Conservation (phyloP, 1,284 basidiomycete genomes). For the Pulchroboletus neoregius region DNA sequence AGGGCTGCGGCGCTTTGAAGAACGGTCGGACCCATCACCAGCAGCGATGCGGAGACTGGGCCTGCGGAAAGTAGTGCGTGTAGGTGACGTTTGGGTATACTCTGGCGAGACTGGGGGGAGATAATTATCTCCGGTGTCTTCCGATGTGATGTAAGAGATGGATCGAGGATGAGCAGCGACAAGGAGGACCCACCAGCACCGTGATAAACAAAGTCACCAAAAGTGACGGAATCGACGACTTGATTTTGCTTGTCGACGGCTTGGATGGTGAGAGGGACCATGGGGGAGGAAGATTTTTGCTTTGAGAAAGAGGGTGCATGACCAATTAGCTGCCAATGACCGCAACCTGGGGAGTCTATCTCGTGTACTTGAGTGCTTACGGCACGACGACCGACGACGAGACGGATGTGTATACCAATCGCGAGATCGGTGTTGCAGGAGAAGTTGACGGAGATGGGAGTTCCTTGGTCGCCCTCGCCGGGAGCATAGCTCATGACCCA, state of each 20-base stretch:
- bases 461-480: constrained; percentile 54
- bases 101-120: background rate
- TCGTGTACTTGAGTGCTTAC: constrained; percentile 57
- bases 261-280: constrained; percentile 57
- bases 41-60: constrained; percentile 7
- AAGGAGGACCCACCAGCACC: constrained; percentile 39
- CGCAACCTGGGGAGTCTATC: constrained; percentile 40
- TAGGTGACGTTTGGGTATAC: constrained; percentile 2
- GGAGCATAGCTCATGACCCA: constrained; percentile 59
- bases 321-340: constrained; percentile 59
- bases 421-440: constrained; percentile 49
- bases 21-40: constrained; percentile 15
- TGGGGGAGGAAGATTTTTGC: constrained; percentile 31
- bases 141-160: background rate
- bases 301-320: constrained; percentile 44
- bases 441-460: constrained; percentile 57
- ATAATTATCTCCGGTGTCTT: constrained; percentile 1
- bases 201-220: constrained; percentile 72
- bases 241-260: constrained; percentile 51
- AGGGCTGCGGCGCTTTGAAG: constrained; percentile 29
- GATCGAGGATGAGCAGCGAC: background rate
- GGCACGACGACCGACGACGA: constrained; percentile 60
- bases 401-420: constrained; percentile 55
- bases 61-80: constrained; percentile 1
- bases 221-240: constrained; percentile 58